These are phyloP conservation scores for Eleusine coracana DNA, from an alignment of 176 grass and related monocot species.

Conservation along the genomic window DNA sequence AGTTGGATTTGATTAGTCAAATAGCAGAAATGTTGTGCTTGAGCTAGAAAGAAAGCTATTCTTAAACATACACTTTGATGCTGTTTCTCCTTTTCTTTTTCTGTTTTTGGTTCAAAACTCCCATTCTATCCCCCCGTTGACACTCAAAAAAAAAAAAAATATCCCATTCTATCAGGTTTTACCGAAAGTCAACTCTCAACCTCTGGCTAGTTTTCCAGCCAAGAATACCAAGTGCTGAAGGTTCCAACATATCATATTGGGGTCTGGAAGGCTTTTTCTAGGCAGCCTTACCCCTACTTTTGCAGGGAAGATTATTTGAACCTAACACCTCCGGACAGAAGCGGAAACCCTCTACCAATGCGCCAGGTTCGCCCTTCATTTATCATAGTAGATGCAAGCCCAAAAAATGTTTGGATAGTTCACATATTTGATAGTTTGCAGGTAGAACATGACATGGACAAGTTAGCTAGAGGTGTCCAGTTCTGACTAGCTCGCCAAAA, in stretches of 20 bases:
- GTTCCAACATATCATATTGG: too few relatives aligned
- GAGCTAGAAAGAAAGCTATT: background rate
- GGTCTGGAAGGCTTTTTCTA: too few relatives aligned
- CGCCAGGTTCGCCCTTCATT: background rate
- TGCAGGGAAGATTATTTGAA: too few relatives aligned
- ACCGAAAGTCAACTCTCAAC: background rate
- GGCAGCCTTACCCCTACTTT: too few relatives aligned
- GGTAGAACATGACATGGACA: background rate
- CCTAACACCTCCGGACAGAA: too few relatives aligned
- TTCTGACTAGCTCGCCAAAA: background rate
- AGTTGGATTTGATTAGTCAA: background rate
- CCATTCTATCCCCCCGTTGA: background rate
- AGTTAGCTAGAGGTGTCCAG: conserved; percentile 5
- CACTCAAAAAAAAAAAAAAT: too few relatives aligned
- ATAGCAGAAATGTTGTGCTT: background rate
- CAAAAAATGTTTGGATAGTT: conserved; percentile 28
- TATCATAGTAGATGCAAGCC: conserved; percentile 29
- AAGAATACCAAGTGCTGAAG: background rate
- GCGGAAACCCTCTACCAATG: background rate
- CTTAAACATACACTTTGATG: background rate
- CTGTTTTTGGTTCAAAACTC: background rate
- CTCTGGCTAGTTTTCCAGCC: background rate
- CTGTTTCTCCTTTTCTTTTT: background rate
- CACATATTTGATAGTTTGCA: background rate
- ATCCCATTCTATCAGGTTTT: background rate